phyloP scores from a whole-genome alignment of 129 eudicot species.

The carrot (Daucus carota) region DH1_v3.0 NC_030385.2:40503501-40504000 shows the following conservation, averaged over 20 bases:
- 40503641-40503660: conserved; percentile 18
- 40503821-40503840: conserved; percentile 78
- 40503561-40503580: conserved; percentile 2
- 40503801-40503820: conserved; percentile 73
- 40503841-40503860: conserved; percentile 67
- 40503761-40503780: conserved; percentile 63
- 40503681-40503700: conserved; percentile 11
- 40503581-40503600: background rate
- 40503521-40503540: background rate
- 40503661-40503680: conserved; percentile 7
- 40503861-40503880: background rate
- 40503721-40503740: conserved; percentile 30
- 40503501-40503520: background rate
- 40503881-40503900: background rate
- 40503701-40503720: conserved; percentile 7
- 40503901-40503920: background rate
- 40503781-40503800: conserved; percentile 42
- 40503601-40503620: background rate
- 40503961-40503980: no score
- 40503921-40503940: no score
- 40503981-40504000: no score
- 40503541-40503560: background rate
- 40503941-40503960: no score
- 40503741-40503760: conserved; percentile 62
- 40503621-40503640: conserved; percentile 11